These are phyloP conservation scores for Pleurotus cornucopiae DNA, from an alignment of 768 basidiomycete genomes.

Conservation along the genomic window DNA sequence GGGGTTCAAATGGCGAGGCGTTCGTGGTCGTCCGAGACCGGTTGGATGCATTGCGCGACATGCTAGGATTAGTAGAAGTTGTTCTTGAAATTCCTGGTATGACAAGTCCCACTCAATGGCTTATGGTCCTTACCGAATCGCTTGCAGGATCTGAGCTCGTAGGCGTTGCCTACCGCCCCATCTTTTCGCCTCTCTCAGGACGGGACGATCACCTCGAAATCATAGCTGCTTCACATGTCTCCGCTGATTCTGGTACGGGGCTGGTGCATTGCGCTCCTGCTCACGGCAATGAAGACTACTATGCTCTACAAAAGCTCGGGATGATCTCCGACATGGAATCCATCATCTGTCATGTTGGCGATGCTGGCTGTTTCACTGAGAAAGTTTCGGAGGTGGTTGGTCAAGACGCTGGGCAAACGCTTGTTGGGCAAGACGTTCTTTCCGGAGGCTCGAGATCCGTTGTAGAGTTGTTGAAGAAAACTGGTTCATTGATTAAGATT, in stretches of 20 bases:
- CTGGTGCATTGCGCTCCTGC: conserved; percentile 95
- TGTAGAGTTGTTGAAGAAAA: conserved; percentile 54
- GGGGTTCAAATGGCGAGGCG: conserved; percentile 15
- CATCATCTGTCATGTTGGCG: conserved; percentile 80
- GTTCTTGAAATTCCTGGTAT: conserved; percentile 34
- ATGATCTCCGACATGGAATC: conserved; percentile 32
- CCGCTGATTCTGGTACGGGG: conserved; percentile 85
- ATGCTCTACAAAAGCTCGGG: conserved; percentile 57
- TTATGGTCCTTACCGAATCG: conserved; percentile 12
- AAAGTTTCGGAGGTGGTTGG: conserved; percentile 59
- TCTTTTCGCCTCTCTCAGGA: conserved; percentile 45
- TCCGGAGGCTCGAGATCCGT: conserved; percentile 66
- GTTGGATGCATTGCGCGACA: conserved; percentile 30
- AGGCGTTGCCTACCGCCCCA: conserved; percentile 52
- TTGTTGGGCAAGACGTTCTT: conserved; percentile 73
- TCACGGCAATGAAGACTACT: conserved; percentile 92
- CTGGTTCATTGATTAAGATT: conserved; percentile 58
- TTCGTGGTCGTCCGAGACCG: conserved; percentile 53
- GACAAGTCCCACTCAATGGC: background rate
- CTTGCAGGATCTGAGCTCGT: conserved; percentile 49
- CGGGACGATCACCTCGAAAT: conserved; percentile 35
- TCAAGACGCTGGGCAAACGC: conserved; percentile 30
- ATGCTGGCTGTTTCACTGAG: conserved; percentile 64
- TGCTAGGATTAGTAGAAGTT: conserved; percentile 34
- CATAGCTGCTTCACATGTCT: conserved; percentile 74